Evolutionary conservation across 257 asterid genomes (phyloP).

Genomic region (Fraxinus anomala): DNA sequence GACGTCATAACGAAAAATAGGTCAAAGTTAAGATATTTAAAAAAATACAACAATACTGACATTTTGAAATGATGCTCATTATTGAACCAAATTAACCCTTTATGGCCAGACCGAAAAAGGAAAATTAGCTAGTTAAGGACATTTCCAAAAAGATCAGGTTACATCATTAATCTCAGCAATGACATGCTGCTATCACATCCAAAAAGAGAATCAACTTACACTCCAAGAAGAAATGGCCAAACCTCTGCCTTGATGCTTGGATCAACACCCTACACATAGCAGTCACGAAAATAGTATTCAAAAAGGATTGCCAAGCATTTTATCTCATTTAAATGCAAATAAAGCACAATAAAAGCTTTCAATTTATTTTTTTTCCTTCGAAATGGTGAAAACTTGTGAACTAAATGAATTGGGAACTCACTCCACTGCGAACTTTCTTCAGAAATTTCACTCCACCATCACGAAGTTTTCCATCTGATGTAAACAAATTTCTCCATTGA

Average conservation of each 20-base stretch:
- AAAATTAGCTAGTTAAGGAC: conserved; percentile 1
- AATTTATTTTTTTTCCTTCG: neutral
- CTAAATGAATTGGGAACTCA: conserved; percentile 40
- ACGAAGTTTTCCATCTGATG: conserved; percentile 81
- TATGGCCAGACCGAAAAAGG: neutral
- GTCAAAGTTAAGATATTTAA: conserved; percentile 8
- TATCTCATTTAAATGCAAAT: neutral
- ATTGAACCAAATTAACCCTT: neutral
- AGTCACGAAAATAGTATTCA: conserved; percentile 14
- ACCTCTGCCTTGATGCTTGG: conserved; percentile 85
- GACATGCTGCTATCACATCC: neutral
- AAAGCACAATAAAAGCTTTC: neutral
- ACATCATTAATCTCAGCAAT: conserved; percentile 17
- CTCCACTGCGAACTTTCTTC: conserved; percentile 96
- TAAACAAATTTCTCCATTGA: conserved; percentile 76
- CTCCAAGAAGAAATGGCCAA: conserved; percentile 98
- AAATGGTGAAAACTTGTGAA: conserved; percentile 13
- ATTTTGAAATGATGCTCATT: neutral
- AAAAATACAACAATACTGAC: neutral
- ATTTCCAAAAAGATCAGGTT: neutral
- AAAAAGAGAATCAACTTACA: conserved; percentile 57
- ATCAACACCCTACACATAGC: conserved; percentile 75
- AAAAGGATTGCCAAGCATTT: conserved; percentile 10
- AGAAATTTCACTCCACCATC: conserved; percentile 77
- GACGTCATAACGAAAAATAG: neutral